These are phyloP conservation scores for Nemania serpens DNA, from an alignment of 2,329 filamentous ascomycete species.

Conservation along the genomic window DNA sequence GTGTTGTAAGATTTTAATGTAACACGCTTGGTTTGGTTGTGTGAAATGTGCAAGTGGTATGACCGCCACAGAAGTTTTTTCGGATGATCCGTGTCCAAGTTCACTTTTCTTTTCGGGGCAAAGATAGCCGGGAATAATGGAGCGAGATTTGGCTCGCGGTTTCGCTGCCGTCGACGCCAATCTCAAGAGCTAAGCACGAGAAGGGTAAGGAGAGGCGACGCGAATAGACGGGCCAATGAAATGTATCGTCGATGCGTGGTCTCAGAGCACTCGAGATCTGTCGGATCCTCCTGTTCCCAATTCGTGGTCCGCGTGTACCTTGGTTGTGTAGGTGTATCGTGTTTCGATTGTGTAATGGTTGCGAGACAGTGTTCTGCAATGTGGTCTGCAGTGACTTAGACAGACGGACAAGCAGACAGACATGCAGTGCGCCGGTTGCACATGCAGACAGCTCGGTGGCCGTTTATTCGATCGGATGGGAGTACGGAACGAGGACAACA, in stretches of 20 bases:
- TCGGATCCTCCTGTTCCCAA: slow-evolving; percentile 11
- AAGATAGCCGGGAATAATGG: slow-evolving; percentile 19
- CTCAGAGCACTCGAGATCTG: slow-evolving; percentile 16
- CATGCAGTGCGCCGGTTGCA: slow-evolving; percentile 39
- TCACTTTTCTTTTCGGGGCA: slow-evolving; percentile 32
- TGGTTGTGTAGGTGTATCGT: slow-evolving; percentile 18
- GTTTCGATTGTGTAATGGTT: slow-evolving; percentile 19
- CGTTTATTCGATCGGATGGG: slow-evolving; percentile 40
- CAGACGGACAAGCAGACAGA: slow-evolving; percentile 11
- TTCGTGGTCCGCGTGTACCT: slow-evolving; percentile 7
- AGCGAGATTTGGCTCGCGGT: not conserved
- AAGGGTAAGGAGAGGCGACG: not conserved
- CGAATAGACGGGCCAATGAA: slow-evolving; percentile 10
- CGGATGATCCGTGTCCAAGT: slow-evolving; percentile 12
- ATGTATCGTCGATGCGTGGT: slow-evolving; percentile 11
- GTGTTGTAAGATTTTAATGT: slow-evolving; percentile 5
- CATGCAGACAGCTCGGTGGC: slow-evolving; percentile 37
- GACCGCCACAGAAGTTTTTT: slow-evolving; percentile 3
- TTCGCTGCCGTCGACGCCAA: not conserved
- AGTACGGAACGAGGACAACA: slow-evolving; percentile 30
- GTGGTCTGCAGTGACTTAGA: slow-evolving; percentile 30
- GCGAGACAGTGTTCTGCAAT: slow-evolving; percentile 12
- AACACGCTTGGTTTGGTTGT: slow-evolving; percentile 11
- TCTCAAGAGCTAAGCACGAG: not conserved
- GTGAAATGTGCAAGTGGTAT: slow-evolving; percentile 10